Conservation (phyloP, 768 basidiomycete species). For the Lentinula raphanica region DNA sequence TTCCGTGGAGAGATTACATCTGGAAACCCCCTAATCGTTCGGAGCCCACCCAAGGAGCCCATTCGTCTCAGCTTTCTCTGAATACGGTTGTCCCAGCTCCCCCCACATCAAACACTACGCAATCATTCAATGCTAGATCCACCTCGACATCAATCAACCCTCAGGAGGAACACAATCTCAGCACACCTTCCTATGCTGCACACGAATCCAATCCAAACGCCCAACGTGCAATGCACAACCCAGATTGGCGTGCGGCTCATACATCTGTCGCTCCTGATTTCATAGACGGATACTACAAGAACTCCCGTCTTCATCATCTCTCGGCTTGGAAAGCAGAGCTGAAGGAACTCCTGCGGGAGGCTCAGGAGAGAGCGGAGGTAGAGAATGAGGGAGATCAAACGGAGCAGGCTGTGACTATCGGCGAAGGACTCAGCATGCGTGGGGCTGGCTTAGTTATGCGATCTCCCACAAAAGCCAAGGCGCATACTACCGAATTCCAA, state of each 20-base stretch:
- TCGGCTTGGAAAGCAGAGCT: conserved; percentile 92
- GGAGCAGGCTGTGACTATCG: not conserved
- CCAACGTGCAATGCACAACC: conserved; percentile 73
- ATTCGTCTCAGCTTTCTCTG: conserved; percentile 32
- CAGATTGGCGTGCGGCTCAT: conserved; percentile 82
- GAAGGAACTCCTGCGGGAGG: conserved; percentile 69
- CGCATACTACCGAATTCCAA: conserved; percentile 27
- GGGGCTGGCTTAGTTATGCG: conserved; percentile 43
- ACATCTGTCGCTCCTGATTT: conserved; percentile 85
- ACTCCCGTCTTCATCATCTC: conserved; percentile 90
- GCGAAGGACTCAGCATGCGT: conserved; percentile 41
- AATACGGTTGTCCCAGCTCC: conserved; percentile 7
- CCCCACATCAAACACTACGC: not conserved
- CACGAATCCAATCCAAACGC: conserved; percentile 68
- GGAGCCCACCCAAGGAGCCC: conserved; percentile 46
- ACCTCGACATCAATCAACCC: conserved; percentile 25
- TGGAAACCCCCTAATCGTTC: conserved; percentile 45
- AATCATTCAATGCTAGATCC: not conserved
- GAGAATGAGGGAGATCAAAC: conserved; percentile 30
- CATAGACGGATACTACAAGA: conserved; percentile 77
- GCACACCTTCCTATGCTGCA: conserved; percentile 61
- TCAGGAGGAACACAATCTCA: conserved; percentile 39
- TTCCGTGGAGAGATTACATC: conserved; percentile 78
- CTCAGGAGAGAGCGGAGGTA: conserved; percentile 69
- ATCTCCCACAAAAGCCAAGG: conserved; percentile 35